Evolutionary conservation across 2,329 filamentous ascomycete genomes (phyloP).

Genomic region (Colletotrichum salicis): DNA sequence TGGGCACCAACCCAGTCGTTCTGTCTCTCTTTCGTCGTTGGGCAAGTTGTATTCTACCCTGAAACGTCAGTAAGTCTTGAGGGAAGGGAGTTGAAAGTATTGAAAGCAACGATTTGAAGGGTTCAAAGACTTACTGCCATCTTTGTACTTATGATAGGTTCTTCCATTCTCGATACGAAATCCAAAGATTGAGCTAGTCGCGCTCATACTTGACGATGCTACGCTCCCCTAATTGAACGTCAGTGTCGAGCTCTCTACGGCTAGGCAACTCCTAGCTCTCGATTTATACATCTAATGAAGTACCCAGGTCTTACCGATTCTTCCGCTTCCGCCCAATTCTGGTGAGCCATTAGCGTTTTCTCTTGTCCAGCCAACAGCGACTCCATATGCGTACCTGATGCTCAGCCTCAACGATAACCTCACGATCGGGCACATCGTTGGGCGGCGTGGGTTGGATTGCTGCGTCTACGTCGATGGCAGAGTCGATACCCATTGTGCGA

Average conservation of each 20-base stretch:
- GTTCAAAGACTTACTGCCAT: background rate
- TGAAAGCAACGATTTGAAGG: too few species aligned
- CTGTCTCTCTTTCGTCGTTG: background rate
- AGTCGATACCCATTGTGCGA: background rate
- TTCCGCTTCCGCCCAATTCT: background rate
- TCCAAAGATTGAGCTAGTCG: background rate
- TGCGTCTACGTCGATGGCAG: background rate
- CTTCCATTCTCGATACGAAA: background rate
- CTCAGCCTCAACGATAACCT: background rate
- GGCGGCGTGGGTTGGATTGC: background rate
- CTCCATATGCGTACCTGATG: background rate
- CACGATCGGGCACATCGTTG: background rate
- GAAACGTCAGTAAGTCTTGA: background rate
- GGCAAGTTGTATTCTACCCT: background rate
- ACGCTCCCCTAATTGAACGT: background rate
- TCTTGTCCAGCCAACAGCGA: background rate
- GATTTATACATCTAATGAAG: background rate
- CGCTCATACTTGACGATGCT: background rate
- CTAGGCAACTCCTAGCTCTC: background rate
- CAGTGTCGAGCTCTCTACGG: background rate
- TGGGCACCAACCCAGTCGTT: background rate
- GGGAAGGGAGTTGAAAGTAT: too few species aligned
- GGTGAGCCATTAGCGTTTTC: background rate
- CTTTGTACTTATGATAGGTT: constrained; percentile 1
- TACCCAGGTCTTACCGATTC: background rate